Evolutionary conservation across 257 asterid genomes (phyloP).

Genomic region (Plectranthus barbatus): DNA sequence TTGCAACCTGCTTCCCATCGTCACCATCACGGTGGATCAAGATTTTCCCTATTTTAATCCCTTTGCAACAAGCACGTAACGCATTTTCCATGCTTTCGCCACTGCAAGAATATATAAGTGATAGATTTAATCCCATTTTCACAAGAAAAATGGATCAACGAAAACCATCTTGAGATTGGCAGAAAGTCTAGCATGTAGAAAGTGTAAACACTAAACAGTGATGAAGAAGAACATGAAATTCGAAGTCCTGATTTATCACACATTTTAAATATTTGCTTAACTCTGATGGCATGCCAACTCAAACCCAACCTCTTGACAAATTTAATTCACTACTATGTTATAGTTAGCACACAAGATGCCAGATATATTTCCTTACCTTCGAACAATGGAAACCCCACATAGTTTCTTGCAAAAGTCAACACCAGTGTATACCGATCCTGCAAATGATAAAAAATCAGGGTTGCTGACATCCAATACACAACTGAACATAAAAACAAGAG

Average conservation of each 20-base stretch:
- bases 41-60: constrained; percentile 95
- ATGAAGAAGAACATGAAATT: not conserved
- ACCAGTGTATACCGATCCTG: constrained; percentile 85
- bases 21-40: constrained; percentile 96
- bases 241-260: not conserved
- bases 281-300: no score
- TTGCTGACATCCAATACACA: constrained; percentile 2
- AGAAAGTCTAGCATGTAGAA: not conserved
- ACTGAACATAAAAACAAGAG: constrained; percentile 1
- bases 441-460: constrained; percentile 11
- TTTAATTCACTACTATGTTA: not conserved
- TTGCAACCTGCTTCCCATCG: constrained; percentile 82
- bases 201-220: not conserved
- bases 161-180: not conserved
- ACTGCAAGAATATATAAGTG: constrained; percentile 28
- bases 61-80: constrained; percentile 97
- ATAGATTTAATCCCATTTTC: not conserved
- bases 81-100: constrained; percentile 99
- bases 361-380: constrained; percentile 58
- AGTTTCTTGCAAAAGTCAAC: constrained; percentile 99
- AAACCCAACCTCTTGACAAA: not conserved
- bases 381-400: constrained; percentile 92
- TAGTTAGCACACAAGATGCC: not conserved
- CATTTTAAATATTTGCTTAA: not conserved
- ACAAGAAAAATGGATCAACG: not conserved